Evolutionary conservation across 2,329 filamentous ascomycete genomes (phyloP).

Genomic region (Zelopaecilomyces penicillatus): DNA sequence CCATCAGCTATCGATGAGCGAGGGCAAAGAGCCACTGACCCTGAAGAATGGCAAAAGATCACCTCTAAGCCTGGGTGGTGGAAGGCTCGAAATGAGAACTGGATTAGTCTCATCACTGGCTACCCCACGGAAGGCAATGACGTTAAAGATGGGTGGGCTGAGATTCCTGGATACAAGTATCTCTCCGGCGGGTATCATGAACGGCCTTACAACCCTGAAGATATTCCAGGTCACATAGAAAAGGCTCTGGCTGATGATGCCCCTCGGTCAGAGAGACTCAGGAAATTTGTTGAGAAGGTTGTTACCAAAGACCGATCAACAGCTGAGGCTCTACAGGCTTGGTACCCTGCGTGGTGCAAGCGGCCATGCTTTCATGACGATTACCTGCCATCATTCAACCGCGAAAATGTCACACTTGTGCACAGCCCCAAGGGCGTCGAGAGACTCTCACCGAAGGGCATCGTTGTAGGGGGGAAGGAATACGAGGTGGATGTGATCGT

Average conservation of each 20-base stretch:
- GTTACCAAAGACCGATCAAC: slow-evolving; percentile 42
- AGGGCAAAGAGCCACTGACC: slow-evolving; percentile 31
- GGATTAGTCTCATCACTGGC: slow-evolving; percentile 26
- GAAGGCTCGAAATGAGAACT: slow-evolving; percentile 23
- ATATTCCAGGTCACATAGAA: slow-evolving; percentile 17
- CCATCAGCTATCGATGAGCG: slow-evolving; percentile 34
- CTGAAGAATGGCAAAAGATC: slow-evolving; percentile 30
- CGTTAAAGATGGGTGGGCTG: slow-evolving; percentile 39
- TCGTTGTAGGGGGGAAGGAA: slow-evolving; percentile 39
- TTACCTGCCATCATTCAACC: slow-evolving; percentile 52
- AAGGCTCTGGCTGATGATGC: slow-evolving; percentile 35
- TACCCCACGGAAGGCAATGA: slow-evolving; percentile 33
- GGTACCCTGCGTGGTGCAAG: slow-evolving; percentile 57
- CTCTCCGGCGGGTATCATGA: slow-evolving; percentile 22
- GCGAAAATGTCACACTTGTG: slow-evolving; percentile 47
- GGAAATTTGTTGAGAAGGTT: slow-evolving; percentile 37
- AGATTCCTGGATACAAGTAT: slow-evolving; percentile 26
- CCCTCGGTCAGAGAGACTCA: slow-evolving; percentile 32
- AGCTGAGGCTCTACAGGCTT: slow-evolving; percentile 46
- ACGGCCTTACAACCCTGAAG: slow-evolving; percentile 10
- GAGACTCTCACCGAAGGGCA: slow-evolving; percentile 33
- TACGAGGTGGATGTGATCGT: slow-evolving; percentile 28
- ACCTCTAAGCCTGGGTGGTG: slow-evolving; percentile 40
- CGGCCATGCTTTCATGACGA: slow-evolving; percentile 53
- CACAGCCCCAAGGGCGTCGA: slow-evolving; percentile 48